Percentiles rank a stretch among this genome's conserved stretches.
Conservation (phyloP, 345 rosid genomes). For the Zanthoxylum bungeanum region DNA sequence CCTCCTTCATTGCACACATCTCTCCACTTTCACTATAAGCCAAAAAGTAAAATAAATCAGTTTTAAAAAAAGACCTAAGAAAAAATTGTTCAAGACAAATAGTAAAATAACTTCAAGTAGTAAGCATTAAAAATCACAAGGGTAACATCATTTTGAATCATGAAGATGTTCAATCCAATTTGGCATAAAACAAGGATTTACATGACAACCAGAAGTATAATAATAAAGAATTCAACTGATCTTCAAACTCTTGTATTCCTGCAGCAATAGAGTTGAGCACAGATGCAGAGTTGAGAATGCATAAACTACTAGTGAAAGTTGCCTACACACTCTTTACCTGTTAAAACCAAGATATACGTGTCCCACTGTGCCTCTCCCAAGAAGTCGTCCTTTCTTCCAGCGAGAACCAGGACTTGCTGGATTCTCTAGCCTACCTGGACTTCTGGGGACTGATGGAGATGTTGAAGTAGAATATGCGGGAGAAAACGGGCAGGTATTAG, state of each 20-base stretch:
- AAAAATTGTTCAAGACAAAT: neutral
- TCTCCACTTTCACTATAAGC: conserved; percentile 68
- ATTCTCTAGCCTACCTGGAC: conserved; percentile 88
- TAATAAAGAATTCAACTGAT: neutral
- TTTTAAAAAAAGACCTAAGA: neutral
- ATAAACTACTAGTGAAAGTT: neutral
- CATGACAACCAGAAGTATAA: neutral
- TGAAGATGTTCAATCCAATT: neutral
- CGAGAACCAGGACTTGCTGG: conserved; percentile 61
- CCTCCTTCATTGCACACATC: conserved; percentile 94
- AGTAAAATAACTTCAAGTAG: neutral
- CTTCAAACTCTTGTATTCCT: conserved; percentile 1
- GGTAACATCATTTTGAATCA: no score
- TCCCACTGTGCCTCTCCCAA: conserved; percentile 69
- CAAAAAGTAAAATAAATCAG: conserved; percentile 13
- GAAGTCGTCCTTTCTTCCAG: conserved; percentile 62
- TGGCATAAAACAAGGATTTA: neutral
- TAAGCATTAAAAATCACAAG: no score
- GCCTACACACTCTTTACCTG: conserved; percentile 33
- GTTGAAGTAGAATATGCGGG: conserved; percentile 85
- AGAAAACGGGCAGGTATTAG: conserved; percentile 75
- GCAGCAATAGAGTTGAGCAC: neutral
- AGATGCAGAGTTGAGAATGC: neutral
- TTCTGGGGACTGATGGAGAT: conserved; percentile 93
- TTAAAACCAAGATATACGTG: conserved; percentile 73